Conservation (phyloP, 2,329 filamentous ascomycete species). For the Beauveria scarabaeidicola region DNA sequence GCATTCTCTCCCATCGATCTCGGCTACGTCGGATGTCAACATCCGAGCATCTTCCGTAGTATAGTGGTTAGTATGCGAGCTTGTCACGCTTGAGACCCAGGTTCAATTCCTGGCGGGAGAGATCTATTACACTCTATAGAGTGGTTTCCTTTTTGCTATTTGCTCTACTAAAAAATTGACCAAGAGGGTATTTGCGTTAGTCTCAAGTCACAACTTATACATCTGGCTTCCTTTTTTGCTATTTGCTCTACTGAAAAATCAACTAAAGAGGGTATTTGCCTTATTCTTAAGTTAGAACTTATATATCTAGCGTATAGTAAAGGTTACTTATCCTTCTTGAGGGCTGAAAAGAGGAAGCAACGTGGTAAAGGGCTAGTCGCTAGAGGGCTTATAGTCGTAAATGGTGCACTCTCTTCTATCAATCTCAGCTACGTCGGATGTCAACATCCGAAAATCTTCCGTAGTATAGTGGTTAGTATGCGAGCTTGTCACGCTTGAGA, state of each 20-base stretch:
- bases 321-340: no score
- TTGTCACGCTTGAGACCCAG: slow-evolving; percentile 5
- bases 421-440: slow-evolving; percentile 9
- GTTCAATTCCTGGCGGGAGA: slow-evolving; percentile 7
- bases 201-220: no score
- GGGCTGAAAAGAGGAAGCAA: no score
- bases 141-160: background rate
- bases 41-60: slow-evolving; percentile 7
- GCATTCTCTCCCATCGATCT: background rate
- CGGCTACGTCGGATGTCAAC: slow-evolving; percentile 7
- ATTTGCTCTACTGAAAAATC: no score
- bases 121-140: slow-evolving; percentile 3
- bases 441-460: slow-evolving; percentile 6
- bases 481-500: slow-evolving; percentile 6
- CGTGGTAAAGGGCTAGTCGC: background rate
- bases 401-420: background rate
- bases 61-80: slow-evolving; percentile 5
- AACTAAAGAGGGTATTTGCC: no score
- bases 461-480: slow-evolving; percentile 6
- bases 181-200: no score
- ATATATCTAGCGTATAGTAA: no score
- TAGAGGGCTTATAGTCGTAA: background rate
- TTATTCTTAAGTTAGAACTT: no score
- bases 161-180: no score
- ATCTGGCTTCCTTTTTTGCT: no score